Base-by-base conservation (phyloP, 1,284 basidiomycete species). In the Trametes pubescens region DNA sequence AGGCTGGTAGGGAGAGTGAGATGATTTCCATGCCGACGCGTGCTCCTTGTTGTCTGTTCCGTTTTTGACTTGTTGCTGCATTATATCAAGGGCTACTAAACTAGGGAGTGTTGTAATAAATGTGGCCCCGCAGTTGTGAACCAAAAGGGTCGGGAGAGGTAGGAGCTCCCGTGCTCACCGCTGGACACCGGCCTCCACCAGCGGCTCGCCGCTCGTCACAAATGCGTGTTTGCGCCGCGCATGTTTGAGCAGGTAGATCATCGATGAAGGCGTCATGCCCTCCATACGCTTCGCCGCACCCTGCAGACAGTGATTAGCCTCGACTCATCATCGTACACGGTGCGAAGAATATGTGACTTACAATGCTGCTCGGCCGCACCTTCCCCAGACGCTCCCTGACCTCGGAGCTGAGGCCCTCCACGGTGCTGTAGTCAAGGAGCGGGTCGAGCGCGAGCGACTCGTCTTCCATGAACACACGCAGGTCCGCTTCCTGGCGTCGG, bases 221-320 rank as follows among this genome's bases (percentile, higher is more conserved):
- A 54, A 6, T n/a, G 64, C 59, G 51, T 67, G 67, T 16, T 75
- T 78, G 64, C 77, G 73, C 68, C 86, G 88, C 13, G 90, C 86
- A 73, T 91, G 82, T 67, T 84, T 84, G 62, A 94, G 77, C 32
- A 95, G 74, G 48, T 81, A 81, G 9, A 93, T 81, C 21, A 91
- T 78, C 0, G 86, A 86, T 0, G 88, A 82, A 2, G 93, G 91
- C 8, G 93, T 95, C 85, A 95, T 93, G 8, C 93, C 93, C 71
- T 95, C 93, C 87, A 95, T 93, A 37, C 93, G 81, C 74, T 93
- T 93, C 18, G 90, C 93, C 14, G 90, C 89, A 24, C 93, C 93
- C 92, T 94, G 47, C 14, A 32, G 53, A 24, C n/a, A 53, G 18
- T 47, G 46, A 59, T 65, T 44, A 59, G 52, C n/a, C 21, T 26